Evolutionary conservation across 2,329 filamentous ascomycete genomes (phyloP), one percentile per base, ranked within the genome.

Genomic region (Pseudogymnoascus sp.): DNA sequence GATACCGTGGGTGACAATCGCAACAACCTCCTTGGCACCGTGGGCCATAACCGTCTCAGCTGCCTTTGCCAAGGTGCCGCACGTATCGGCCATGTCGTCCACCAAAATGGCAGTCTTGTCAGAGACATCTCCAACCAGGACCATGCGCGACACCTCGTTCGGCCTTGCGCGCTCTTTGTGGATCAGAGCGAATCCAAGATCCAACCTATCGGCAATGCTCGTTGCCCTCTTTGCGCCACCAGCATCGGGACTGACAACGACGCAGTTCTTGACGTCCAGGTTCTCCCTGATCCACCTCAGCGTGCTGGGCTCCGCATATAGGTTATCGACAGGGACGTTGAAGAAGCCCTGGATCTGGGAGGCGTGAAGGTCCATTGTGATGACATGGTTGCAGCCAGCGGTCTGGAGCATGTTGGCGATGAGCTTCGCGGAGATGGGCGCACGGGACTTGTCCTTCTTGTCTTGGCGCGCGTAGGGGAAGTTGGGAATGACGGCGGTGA

Each of bases 391-490:
- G 75, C 91, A 96, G 62, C 93, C 93, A 44, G 92, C 92, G 1
- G 92, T 95, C 74, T 96, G 91, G 61, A 97, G 82, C 92, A 97
- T 97, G 77, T 97, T 97, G 62, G 93, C 93, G 77, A 97, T 95
- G 61, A 97, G 81, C 75, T 94, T 95, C 21, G 93, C 93, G 41
- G 90, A 95, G 74, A 97, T 99, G 40, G 94, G 93, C n/a, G 94
- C 93, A 66, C 93, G 86, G 61, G 89, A 94, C 80, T 90, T 89
- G 78, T 96, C 92, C 78, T 97, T 97, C 81, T 97, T 97, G 76
- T 97, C 94, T 77, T 97, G 93, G 58, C 93, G 86, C 11, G 93
- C 92, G 72, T 97, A 97, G 29, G 92, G 92, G 77, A 96, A 97
- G 77, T 96, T 97, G 67, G 93, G 93, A 59, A 97, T 89, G 66